phyloP scores from a whole-genome alignment of 2,329 filamentous ascomycete genomes.

The Cadophora malorum region DNA sequence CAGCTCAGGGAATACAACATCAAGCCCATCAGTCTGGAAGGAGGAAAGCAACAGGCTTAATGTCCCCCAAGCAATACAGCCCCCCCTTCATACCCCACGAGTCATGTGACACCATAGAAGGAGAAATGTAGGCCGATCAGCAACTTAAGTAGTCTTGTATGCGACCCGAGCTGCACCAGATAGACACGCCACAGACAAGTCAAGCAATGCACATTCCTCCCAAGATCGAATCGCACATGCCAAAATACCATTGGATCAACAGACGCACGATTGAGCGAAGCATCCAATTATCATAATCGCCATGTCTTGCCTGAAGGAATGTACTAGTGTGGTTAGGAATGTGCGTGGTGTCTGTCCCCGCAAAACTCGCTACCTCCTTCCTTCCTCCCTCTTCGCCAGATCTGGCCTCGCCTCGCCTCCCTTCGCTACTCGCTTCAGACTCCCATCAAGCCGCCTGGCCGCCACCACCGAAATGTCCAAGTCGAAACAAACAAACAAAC shows the following conservation, averaged over 20 bases:
- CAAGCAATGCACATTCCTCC: neutral
- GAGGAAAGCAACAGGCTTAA: too few relatives aligned
- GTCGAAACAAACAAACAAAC: too few relatives aligned
- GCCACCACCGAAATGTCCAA: too few relatives aligned
- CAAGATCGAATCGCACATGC: neutral
- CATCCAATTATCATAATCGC: neutral
- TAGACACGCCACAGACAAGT: neutral
- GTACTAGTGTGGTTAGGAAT: too few relatives aligned
- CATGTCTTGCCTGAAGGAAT: neutral
- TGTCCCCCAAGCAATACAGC: neutral
- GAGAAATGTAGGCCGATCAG: neutral
- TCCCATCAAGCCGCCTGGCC: too few relatives aligned
- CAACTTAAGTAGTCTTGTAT: slow-evolving; percentile 16
- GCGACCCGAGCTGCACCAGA: slow-evolving; percentile 7
- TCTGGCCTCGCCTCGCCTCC: too few relatives aligned
- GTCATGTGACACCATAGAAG: neutral
- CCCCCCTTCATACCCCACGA: neutral
- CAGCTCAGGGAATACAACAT: neutral
- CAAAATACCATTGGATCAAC: neutral
- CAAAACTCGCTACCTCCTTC: too few relatives aligned
- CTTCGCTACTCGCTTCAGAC: too few relatives aligned
- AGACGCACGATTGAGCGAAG: too few relatives aligned
- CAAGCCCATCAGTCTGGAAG: neutral
- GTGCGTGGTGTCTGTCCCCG: too few relatives aligned
- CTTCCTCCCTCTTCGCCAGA: too few relatives aligned